Evolutionary conservation across 2,329 filamentous ascomycete genomes (phyloP), one percentile per base, ranked within the genome.

Genomic region (Colletotrichum liriopes): DNA sequence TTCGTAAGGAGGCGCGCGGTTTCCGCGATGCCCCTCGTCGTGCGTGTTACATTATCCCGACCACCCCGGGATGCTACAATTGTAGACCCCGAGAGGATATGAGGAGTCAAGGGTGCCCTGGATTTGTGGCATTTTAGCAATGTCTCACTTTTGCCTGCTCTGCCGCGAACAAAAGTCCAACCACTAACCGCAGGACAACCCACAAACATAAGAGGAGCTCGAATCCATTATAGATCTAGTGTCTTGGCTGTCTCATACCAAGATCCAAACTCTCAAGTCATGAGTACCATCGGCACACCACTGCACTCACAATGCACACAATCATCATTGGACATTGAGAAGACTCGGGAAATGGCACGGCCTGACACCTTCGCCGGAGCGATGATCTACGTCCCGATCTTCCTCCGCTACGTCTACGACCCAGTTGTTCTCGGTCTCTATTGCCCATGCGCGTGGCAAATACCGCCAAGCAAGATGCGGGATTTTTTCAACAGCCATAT

Each of bases 361-460:
- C 43, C 65, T 35, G 51, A 66, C 39, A 71, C 67, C 14, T 43
- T 64, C 12, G 62, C 67, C 8, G 67, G 67, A 6, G 62, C 67
- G 47, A 62, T 62, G 20, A 49, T 71, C 37, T 71, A 71, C 32
- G 32, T 66, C 1, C 67, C 62, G 26, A 5, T 71, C 18, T 41
- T 60, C 18, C 67, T 71, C 4, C 55, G 67, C 12, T 67, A 71
- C 71, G 58, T 77, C 29, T 82, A 82, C 54, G 78, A 82, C 65
- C 67, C 75, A 49, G 76, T 76, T 61, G 79, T 83, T 7, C 77
- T 83, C 6, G 75, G 76, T 32, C 77, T 82, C 71, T 81, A 81
- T 65, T 79, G 81, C 74, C 75, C 69, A 37, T 80, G 75, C 71
- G 75, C 81, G 39, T 85, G 83, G 83, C 47, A 55, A 11, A 67